Evolutionary conservation across 1,139 yeast species (phyloP), one percentile per base, ranked within the genome.

Genomic region (Candida glucosophila): DNA sequence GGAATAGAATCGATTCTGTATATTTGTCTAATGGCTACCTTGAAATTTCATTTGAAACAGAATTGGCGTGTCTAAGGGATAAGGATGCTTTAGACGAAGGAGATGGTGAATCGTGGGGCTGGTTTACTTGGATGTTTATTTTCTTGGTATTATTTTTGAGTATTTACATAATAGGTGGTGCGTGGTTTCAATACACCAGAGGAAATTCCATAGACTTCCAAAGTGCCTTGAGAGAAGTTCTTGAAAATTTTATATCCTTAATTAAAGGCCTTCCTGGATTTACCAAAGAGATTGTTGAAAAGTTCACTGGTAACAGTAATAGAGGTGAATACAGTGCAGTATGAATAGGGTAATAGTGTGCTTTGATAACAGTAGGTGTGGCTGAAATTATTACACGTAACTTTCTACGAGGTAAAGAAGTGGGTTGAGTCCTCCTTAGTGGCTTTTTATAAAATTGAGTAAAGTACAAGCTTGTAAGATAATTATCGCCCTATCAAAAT

Each of bases 281-380:
- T 37, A 45, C 73, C 18, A 67, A 63, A 35, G 95, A 86, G 50
- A 67, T 86, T 4, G 58, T 75, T 22, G 73, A 71, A 31, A 82
- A 77, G 39, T 62, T 88, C 34, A 68, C 85, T 15, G 83, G 92
- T n/a, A 58, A 64, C 35, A 51, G 64, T 24, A 66, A 66, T 40
- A 71, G 95, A 47, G 94, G 93, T 11, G 96, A 94, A 17, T 86
- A 86, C 49, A 78, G 92, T 48, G 96, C 96, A 17, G 94, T 86
- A 6, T 86, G 61, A 52, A n/a, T n/a, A n/a, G n/a, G n/a, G n/a
- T n/a, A n/a, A n/a, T n/a, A n/a, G n/a, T n/a, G n/a, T n/a, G n/a
- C n/a, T n/a, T n/a, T n/a, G n/a, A n/a, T n/a, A n/a, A n/a, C n/a
- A n/a, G n/a, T n/a, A n/a, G n/a, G n/a, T n/a, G n/a, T n/a, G n/a